Evolutionary conservation across 495 filamentous ascomycete species (phyloP), one percentile per base, ranked within the genome.

Genomic region (Talaromyces adpressus): DNA sequence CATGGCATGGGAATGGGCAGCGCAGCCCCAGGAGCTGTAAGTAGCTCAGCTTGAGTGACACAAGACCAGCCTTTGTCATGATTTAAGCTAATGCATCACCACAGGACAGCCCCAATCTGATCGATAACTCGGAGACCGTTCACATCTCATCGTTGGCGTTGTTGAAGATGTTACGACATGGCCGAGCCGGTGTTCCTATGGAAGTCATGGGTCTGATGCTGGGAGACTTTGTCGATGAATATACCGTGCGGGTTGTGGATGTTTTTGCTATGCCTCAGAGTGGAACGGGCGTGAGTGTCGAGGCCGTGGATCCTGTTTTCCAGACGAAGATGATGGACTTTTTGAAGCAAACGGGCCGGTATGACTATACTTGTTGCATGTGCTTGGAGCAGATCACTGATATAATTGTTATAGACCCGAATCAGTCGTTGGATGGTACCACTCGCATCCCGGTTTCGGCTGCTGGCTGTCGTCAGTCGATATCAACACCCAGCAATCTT

Each of bases 301-400:
- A 98, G 73, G 94, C 94, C 56, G 95, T 98, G 65, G 94, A 98
- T 74, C 90, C 92, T 25, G 95, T 98, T 14, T 98, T 98, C 74
- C 94, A 98, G 80, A 95, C 89, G 66, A 98, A 97, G 81, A 98
- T 98, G 94, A 98, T 98, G 95, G 94, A 98, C 74, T 97, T 98
- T 92, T 82, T 98, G 66, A 84, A 89, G 69, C 94, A 98, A 80
- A 98, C 94, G 16, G 94, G 93, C 75, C 85, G 92, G 92, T 97
- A 83, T 64, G 88, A 27, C 5, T 27, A 27, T 27, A 27, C 27
- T 27, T 27, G 27, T 3, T 27, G 27, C 27, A 27, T 27, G 27
- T 27, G 3, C 27, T 27, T 27, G 27, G 27, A 27, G 27, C 27
- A 27, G 27, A 27, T 27, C 27, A 27, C 27, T 27, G 5, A 27